Evolutionary conservation across 1,284 basidiomycete species (phyloP), one percentile per base, ranked within the genome.

Genomic region (Trichosporon inkin): DNA sequence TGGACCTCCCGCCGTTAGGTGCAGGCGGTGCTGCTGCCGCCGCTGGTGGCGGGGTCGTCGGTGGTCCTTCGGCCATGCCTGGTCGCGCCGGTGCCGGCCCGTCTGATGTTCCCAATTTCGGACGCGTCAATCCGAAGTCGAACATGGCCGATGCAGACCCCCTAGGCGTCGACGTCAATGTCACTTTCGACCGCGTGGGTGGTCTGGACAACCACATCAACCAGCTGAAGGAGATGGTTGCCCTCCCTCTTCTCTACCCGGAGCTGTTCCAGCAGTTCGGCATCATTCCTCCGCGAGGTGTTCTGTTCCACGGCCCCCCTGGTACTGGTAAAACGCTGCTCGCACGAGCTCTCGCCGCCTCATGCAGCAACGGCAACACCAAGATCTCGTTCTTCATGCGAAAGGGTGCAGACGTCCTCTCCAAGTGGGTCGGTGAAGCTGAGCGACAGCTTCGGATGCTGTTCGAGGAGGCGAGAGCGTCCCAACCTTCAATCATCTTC

Each of bases 311-410:
- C 73, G 93, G 93, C 19, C 93, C 93, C 4, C 93, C 93, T 1
- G 93, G 93, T 24, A 96, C 92, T 0, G 74, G 75, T 68, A 97
- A 97, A 78, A 97, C 93, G 0, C 82, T 97, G 0, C 81, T 97
- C 3, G 96, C 96, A 0, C 84, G 96, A 62, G 96, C 96, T 0
- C 82, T 99, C 4, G 95, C 96, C 0, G 91, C 95, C 0, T 96
- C 90, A 65, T 95, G 92, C 77, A 88, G 91, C 53, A 87, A 87
- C 0, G 87, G 91, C 53, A 94, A 92, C 34, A 89, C 89, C 68
- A 87, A 89, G 68, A 95, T 99, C 39, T 90, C 93, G 2, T 99
- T 99, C 82, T 99, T 97, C 83, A 99, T 99, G 96, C 89, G 96
- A 54, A 99, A 99, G 79, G 96, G 96, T 39, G 96, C 96, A 20